phyloP scores from a whole-genome alignment of 2,329 filamentous ascomycete species.

The Fusarium setosum region DNA sequence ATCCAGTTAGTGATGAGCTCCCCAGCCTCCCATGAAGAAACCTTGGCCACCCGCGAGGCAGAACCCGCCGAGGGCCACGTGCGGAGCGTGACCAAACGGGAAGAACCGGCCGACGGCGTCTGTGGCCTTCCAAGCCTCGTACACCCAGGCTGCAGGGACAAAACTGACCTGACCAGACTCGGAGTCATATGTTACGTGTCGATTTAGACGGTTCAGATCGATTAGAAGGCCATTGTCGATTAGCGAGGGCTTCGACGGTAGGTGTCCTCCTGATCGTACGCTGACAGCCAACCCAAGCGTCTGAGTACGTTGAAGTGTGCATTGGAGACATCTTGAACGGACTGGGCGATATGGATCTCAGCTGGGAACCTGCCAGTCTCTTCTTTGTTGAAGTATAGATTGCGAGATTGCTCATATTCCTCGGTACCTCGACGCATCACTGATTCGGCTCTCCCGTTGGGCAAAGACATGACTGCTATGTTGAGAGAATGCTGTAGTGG shows the following conservation, averaged over 20 bases:
- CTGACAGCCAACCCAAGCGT: not conserved
- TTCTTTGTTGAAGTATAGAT: not conserved
- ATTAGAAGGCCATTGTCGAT: not conserved
- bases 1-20: slow-evolving; percentile 41
- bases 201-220: not conserved
- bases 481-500: not conserved
- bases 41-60: slow-evolving; percentile 9
- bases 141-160: not conserved
- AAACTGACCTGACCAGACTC: not conserved
- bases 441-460: no score
- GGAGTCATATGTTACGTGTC: not conserved
- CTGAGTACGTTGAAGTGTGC: not conserved
- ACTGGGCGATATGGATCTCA: not conserved
- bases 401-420: not conserved
- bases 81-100: slow-evolving; percentile 7
- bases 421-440: not conserved
- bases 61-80: slow-evolving; percentile 5
- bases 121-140: not conserved
- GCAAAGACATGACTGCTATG: no score
- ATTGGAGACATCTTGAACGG: not conserved
- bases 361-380: not conserved
- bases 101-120: slow-evolving; percentile 1
- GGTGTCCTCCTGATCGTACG: slow-evolving; percentile 1
- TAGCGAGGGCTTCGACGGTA: slow-evolving; percentile 1
- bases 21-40: slow-evolving; percentile 13